Evolutionary conservation across 2,329 filamentous ascomycete species (phyloP).

Genomic region (Didymosphaeria variabile): DNA sequence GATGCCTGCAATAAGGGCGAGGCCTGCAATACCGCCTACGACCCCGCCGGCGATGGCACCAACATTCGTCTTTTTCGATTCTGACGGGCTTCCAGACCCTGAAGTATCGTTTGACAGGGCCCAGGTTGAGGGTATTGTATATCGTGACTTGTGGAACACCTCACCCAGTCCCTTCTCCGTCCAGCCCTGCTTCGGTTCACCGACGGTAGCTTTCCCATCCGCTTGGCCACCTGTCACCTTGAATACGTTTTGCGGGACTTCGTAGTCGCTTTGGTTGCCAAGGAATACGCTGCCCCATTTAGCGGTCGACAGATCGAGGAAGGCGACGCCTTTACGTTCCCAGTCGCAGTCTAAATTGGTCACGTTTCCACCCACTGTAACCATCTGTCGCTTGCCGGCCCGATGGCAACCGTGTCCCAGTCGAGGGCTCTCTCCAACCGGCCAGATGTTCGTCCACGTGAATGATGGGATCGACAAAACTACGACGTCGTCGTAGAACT

Average conservation of each 20-base stretch:
- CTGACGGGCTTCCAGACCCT: background rate
- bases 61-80: conserved; percentile 15
- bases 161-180: conserved; percentile 22
- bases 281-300: conserved; percentile 28
- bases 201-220: conserved; percentile 26
- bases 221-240: conserved; percentile 22
- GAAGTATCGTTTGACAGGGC: conserved; percentile 14
- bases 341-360: conserved; percentile 29
- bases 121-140: conserved; percentile 18
- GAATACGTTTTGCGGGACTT: conserved; percentile 21
- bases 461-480: conserved; percentile 59
- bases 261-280: conserved; percentile 14
- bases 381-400: conserved; percentile 52
- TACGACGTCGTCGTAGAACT: conserved; percentile 27
- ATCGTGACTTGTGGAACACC: conserved; percentile 24
- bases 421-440: conserved; percentile 45
- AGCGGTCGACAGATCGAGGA: conserved; percentile 23
- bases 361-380: conserved; percentile 53
- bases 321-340: conserved; percentile 30
- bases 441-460: conserved; percentile 54
- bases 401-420: conserved; percentile 55
- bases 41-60: conserved; percentile 31
- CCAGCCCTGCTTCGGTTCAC: conserved; percentile 30
- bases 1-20: conserved; percentile 23
- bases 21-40: conserved; percentile 24